phyloP scores from a whole-genome alignment of 2,329 filamentous ascomycete genomes.

The Sporothrix sp. region DNA sequence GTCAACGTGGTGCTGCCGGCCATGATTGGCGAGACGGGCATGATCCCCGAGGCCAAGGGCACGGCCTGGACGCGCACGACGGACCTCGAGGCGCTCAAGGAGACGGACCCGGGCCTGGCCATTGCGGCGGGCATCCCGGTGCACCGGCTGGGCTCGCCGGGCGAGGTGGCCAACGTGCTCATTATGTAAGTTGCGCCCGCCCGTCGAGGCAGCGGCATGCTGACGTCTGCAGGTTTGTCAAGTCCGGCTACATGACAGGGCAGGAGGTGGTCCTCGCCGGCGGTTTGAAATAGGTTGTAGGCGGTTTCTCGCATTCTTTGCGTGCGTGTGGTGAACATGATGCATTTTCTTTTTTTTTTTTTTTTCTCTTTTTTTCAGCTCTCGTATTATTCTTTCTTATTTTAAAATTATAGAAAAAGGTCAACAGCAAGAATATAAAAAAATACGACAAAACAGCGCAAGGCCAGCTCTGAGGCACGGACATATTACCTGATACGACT shows the following conservation, averaged over 20 bases:
- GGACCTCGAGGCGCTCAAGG: slow-evolving; percentile 9
- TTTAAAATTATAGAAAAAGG: too few species aligned
- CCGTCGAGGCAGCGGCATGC: not conserved
- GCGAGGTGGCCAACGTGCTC: slow-evolving; percentile 10
- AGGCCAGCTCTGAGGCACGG: too few species aligned
- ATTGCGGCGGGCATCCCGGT: slow-evolving; percentile 8
- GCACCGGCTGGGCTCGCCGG: slow-evolving; percentile 7
- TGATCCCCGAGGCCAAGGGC: slow-evolving; percentile 5
- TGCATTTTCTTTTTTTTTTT: too few species aligned
- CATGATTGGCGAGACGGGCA: slow-evolving; percentile 12
- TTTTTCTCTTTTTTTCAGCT: too few species aligned
- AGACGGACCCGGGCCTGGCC: slow-evolving; percentile 7
- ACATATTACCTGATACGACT: too few species aligned
- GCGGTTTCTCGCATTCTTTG: too few species aligned
- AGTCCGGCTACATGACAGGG: slow-evolving; percentile 8
- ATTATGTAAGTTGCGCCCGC: slow-evolving; percentile 1
- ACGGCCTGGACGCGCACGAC: not conserved
- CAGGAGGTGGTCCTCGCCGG: slow-evolving; percentile 7
- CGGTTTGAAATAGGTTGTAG: slow-evolving; percentile 7
- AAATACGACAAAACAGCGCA: too few species aligned
- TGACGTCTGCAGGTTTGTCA: slow-evolving; percentile 4
- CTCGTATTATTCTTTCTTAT: too few species aligned
- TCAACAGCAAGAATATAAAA: too few species aligned
- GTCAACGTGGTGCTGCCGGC: slow-evolving; percentile 11
- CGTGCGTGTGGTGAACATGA: too few species aligned